These are phyloP conservation scores for Acidiella bohemica DNA, from an alignment of 495 filamentous ascomycete species.

Conservation along the genomic window DNA sequence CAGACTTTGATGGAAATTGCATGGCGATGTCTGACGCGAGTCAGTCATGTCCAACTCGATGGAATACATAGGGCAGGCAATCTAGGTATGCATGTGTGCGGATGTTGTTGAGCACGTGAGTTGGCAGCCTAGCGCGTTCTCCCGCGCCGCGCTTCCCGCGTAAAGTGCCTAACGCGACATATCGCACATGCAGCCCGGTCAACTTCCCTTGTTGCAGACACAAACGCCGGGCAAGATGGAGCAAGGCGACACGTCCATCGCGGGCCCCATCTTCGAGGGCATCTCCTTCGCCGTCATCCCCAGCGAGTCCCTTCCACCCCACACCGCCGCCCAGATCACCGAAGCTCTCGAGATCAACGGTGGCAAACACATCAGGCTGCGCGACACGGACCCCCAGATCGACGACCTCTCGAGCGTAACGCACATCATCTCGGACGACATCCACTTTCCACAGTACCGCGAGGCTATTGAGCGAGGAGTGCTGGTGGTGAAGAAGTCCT, in stretches of 20 bases:
- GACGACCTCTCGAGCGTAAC: conserved; percentile 31
- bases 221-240: not conserved
- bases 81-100: no score
- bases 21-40: no score
- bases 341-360: conserved; percentile 3
- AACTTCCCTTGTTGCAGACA: no score
- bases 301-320: no score
- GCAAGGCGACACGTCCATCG: not conserved
- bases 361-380: conserved; percentile 7
- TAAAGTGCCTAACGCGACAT: no score
- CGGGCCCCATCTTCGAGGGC: not conserved
- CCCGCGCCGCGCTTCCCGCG: no score
- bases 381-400: conserved; percentile 8
- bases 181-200: no score
- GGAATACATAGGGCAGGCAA: no score
- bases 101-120: no score
- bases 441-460: conserved; percentile 76
- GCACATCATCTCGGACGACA: conserved; percentile 71
- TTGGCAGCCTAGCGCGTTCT: no score
- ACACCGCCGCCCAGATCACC: conserved; percentile 10
- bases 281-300: not conserved
- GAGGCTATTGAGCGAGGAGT: conserved; percentile 57
- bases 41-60: no score
- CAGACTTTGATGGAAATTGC: no score
- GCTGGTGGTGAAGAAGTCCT: conserved; percentile 70